Evolutionary conservation across 2,329 filamentous ascomycete genomes (phyloP), one percentile per base, ranked within the genome.

Genomic region (Nannizziopsis arthrosporioides): DNA sequence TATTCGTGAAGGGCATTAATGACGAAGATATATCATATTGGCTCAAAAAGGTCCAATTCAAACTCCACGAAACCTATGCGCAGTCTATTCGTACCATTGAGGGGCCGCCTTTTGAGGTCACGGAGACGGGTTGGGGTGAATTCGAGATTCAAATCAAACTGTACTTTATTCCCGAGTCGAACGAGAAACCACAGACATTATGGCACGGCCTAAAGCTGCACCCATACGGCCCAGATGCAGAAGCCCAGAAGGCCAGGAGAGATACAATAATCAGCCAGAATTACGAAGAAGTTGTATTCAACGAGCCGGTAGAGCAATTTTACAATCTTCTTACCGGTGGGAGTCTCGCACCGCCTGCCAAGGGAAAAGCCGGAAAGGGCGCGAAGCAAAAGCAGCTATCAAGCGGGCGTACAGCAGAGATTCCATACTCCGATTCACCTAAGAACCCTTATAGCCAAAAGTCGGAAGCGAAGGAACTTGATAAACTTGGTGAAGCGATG

Each of bases 11-110:
- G 62, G 87, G 89, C 41, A 75, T 94, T 47, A 87, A 94, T 59
- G 85, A 86, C 64, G 85, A 86, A 51, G 86, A 94, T 62, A 84
- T 96, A 56, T 88, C 85, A 22, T 92, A 94, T 67, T 98, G 92
- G 88, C 76, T 96, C 56, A 86, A 90, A 50, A 90, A 94, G 59
- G 90, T 98, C 1, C 89, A 95, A 65, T 98, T 98, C 71, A 96
- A 96, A 67, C 79, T 98, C 12, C 90, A 95, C 73, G 89, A 96
- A 67, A 95, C 90, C 8, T 96, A 95, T 64, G 82, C 87, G 22
- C 94, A 95, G 66, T 85, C 85, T 49, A 77, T 92, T 17, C 84
- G 92, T 57, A 94, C 84, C 63, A 74, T 92, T 60, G 89, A 94
- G 60, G 78, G 79, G 52, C 78, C 85, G 61, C 88, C 73, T 9